These are phyloP conservation scores for Talaromyces marneffei DNA, from an alignment of 2,329 filamentous ascomycete species.

Conservation along the genomic window DNA sequence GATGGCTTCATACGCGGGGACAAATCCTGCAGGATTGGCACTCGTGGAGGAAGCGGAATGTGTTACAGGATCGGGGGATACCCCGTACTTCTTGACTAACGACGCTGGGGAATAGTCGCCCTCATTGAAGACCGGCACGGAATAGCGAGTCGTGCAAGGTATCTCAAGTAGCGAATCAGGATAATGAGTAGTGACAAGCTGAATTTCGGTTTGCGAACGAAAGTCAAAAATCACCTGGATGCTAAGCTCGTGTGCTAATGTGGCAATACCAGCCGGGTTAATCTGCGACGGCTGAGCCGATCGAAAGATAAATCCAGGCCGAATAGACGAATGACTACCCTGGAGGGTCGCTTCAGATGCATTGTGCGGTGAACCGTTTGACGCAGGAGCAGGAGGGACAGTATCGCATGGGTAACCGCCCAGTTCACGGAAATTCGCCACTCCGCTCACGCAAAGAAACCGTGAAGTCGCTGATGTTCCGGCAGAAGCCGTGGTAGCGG, in stretches of 20 bases:
- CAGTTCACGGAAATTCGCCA: slow-evolving; percentile 62
- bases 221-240: slow-evolving; percentile 63
- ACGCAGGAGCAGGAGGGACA: background rate
- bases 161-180: slow-evolving; percentile 26
- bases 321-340: slow-evolving; percentile 30
- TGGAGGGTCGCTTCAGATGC: background rate
- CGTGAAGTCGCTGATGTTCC: slow-evolving; percentile 16
- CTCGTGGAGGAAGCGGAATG: background rate
- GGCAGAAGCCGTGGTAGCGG: background rate
- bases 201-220: slow-evolving; percentile 46
- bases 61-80: slow-evolving; percentile 44
- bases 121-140: slow-evolving; percentile 59
- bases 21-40: slow-evolving; percentile 38
- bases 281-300: slow-evolving; percentile 61
- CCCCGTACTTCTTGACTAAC: slow-evolving; percentile 1
- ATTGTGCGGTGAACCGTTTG: slow-evolving; percentile 1
- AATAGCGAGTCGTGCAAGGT: slow-evolving; percentile 50
- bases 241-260: slow-evolving; percentile 47
- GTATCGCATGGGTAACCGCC: slow-evolving; percentile 47
- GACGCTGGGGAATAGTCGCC: slow-evolving; percentile 28
- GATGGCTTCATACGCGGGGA: slow-evolving; percentile 61
- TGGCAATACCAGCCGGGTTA: slow-evolving; percentile 47
- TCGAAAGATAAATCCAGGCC: slow-evolving; percentile 55
- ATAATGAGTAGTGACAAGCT: slow-evolving; percentile 31
- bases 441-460: slow-evolving; percentile 44